Base-by-base conservation (phyloP, 2,329 filamentous ascomycete genomes). In the Venturia nashicola region DNA sequence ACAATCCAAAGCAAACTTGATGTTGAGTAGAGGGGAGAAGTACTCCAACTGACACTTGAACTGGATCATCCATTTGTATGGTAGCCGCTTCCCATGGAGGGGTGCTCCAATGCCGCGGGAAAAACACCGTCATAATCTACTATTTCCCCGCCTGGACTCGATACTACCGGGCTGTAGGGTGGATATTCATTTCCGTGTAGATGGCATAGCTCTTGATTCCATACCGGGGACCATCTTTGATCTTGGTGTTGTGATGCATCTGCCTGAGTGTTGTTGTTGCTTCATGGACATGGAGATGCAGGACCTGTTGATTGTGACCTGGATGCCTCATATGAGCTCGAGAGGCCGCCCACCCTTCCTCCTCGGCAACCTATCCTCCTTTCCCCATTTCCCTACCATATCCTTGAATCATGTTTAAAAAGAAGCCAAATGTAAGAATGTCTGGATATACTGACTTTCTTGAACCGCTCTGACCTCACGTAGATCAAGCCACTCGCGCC, bases 401-500 rank as follows among this genome's bases (percentile, higher is more conserved):
- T 43, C 39, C 23, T 43, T 3, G 14, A 23, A 69, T 43, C 65
- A 86, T 86, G 83, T 86, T 86, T 75, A 85, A 85, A 71, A 86
- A 86, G 73, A 86, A 85, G 73, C 83, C 83, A 18, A 82, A 79
- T 59, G 82, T 83, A 72, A 36, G 68, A 62, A 61, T 67, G 66
- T 65, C 67, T 67, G 60, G 70, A 71, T 68, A 70, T 69, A 69
- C 71, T 62, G 69, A 61, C 59, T 20, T 18, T 61, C 62, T 18
- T 42, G 27, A 51, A 11, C 40, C 16, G 11, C 44, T 54, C 65
- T 67, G 27, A 65, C n/a, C 43, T 39, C 23, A n/a, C 51, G 18
- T 61, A 85, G 79, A 83, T 89, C 76, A 89, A 88, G 76, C 83
- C 86, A 20, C 77, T 86, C 14, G 80, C 85, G 4, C 84, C 86